Conservation (phyloP, 2,329 filamentous ascomycete genomes). For the Plectosphaerella plurivora region DNA sequence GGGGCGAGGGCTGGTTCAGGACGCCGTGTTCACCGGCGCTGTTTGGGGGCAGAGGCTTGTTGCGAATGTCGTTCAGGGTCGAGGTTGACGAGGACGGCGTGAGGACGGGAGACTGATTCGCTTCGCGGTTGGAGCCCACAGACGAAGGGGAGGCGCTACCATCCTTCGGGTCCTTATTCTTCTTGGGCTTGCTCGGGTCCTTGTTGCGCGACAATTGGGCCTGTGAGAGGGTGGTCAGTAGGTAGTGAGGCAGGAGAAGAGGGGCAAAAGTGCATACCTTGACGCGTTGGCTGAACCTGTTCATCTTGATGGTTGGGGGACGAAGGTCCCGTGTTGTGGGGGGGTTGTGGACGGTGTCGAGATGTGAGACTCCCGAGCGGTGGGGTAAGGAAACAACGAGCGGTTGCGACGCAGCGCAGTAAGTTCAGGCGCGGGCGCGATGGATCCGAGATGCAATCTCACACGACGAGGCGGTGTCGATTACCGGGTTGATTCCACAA, state of each 20-base stretch:
- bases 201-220: conserved; percentile 85
- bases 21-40: conserved; percentile 40
- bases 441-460: background rate
- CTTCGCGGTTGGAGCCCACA: conserved; percentile 42
- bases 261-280: conserved; percentile 1
- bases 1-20: conserved; percentile 34
- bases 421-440: background rate
- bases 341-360: conserved; percentile 2
- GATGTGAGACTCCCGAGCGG: background rate
- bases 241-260: conserved; percentile 7
- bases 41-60: conserved; percentile 68
- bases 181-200: conserved; percentile 78
- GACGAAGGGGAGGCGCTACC: conserved; percentile 78
- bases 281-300: conserved; percentile 83
- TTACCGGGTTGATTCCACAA: too few relatives aligned
- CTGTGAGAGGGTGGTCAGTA: conserved; percentile 46
- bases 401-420: background rate
- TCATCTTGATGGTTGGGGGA: conserved; percentile 62
- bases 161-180: conserved; percentile 68
- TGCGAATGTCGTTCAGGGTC: conserved; percentile 77
- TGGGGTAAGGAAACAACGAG: conserved; percentile 1
- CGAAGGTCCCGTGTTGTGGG: conserved; percentile 8
- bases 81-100: conserved; percentile 90
- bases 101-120: conserved; percentile 56
- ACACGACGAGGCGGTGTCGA: too few relatives aligned